A percentile compares a stretch with the other conserved stretches of the same genome.
Evolutionary conservation across 2,329 filamentous ascomycete species (phyloP).

Genomic region (Helotiales sp.): DNA sequence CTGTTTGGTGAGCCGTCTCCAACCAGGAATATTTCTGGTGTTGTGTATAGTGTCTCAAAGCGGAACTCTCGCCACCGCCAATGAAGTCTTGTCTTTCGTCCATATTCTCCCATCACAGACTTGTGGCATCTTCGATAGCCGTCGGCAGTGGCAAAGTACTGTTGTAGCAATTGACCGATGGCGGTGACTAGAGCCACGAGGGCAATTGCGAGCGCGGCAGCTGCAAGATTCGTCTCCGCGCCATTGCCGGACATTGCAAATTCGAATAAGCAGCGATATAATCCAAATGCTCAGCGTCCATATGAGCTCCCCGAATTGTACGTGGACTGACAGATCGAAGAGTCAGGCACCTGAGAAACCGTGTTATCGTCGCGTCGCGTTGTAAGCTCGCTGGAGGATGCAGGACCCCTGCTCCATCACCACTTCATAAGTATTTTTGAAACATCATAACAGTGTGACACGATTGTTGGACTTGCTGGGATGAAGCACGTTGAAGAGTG

Average conservation of each 20-base stretch:
- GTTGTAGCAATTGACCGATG: slow-evolving; percentile 31
- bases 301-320: no score
- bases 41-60: slow-evolving; percentile 34
- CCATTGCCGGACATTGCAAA: slow-evolving; percentile 1
- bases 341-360: no score
- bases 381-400: no score
- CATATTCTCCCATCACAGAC: slow-evolving; percentile 35
- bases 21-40: slow-evolving; percentile 29
- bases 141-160: slow-evolving; percentile 37
- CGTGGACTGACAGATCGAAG: no score
- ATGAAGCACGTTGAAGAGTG: no score
- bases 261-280: no score
- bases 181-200: slow-evolving; percentile 34
- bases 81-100: slow-evolving; percentile 20
- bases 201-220: slow-evolving; percentile 31
- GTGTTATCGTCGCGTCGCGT: no score
- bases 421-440: no score
- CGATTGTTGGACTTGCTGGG: no score
- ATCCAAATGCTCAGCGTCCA: no score
- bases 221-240: not conserved
- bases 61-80: slow-evolving; percentile 35
- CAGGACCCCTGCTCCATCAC: no score
- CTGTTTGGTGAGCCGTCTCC: slow-evolving; percentile 9
- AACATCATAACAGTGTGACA: no score
- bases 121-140: slow-evolving; percentile 35